A percentile compares a stretch with the other conserved stretches of the same genome.
Conservation (phyloP, 139 green algal species). For the Coelastrella sp. region DNA sequence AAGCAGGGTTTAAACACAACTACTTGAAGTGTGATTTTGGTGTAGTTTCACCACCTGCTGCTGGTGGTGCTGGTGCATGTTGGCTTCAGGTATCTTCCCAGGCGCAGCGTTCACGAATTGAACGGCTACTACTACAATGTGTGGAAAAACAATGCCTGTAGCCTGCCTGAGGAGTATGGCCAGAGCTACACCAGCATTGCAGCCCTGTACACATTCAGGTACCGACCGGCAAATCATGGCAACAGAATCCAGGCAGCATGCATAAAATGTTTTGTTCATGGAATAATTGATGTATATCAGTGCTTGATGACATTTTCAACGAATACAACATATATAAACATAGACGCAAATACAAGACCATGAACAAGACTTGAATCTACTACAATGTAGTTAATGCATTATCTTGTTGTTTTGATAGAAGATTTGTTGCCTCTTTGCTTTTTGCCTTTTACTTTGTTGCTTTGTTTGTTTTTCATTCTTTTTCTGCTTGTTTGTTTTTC, state of each 20-base stretch:
- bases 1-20: too few species aligned
- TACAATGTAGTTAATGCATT: too few species aligned
- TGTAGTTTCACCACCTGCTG: not conserved
- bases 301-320: not conserved
- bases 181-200: not conserved
- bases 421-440: not conserved
- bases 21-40: too few species aligned
- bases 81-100: not conserved
- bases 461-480: not conserved
- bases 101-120: conserved; percentile 29
- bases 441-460: not conserved
- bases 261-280: too few species aligned
- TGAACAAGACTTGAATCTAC: too few species aligned
- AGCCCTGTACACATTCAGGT: not conserved
- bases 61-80: not conserved
- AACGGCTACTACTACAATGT: conserved; percentile 43
- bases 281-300: not conserved
- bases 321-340: not conserved
- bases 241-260: not conserved
- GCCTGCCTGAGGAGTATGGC: not conserved
- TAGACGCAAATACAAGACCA: not conserved
- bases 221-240: not conserved
- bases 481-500: too few species aligned
- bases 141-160: conserved; percentile 10
- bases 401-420: too few species aligned